These are phyloP conservation scores for Scedosporium dehoogii DNA, from an alignment of 2,329 filamentous ascomycete species.

Conservation along the genomic window DNA sequence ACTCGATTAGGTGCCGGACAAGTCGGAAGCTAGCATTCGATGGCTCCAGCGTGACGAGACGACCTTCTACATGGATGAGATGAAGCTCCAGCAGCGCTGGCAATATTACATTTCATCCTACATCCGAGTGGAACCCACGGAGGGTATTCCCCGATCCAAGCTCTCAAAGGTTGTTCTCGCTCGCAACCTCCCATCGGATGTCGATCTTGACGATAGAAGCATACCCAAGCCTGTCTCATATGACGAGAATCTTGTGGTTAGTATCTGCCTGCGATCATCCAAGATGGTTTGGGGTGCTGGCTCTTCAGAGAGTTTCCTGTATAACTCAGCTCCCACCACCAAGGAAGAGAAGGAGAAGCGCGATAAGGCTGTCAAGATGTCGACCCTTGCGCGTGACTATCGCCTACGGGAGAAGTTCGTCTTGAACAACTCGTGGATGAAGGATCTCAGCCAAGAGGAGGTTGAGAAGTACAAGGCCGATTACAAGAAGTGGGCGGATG, in stretches of 20 bases:
- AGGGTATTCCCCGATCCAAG: slow-evolving; percentile 57
- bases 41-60: slow-evolving; percentile 59
- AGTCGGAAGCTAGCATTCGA: slow-evolving; percentile 61
- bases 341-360: slow-evolving; percentile 51
- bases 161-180: slow-evolving; percentile 61
- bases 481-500: slow-evolving; percentile 43
- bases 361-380: slow-evolving; percentile 40
- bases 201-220: slow-evolving; percentile 53
- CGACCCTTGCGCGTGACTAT: slow-evolving; percentile 53
- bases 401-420: slow-evolving; percentile 73
- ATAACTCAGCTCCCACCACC: slow-evolving; percentile 57
- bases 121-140: slow-evolving; percentile 79
- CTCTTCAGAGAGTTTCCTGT: slow-evolving; percentile 62
- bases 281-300: slow-evolving; percentile 68
- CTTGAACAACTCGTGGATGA: slow-evolving; percentile 70
- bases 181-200: slow-evolving; percentile 58
- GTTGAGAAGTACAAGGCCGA: slow-evolving; percentile 65
- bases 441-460: slow-evolving; percentile 68
- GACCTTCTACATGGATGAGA: slow-evolving; percentile 80
- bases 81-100: slow-evolving; percentile 77
- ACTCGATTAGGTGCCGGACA: slow-evolving; percentile 47
- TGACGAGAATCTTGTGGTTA: slow-evolving; percentile 58
- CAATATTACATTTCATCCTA: slow-evolving; percentile 93
- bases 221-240: slow-evolving; percentile 52
- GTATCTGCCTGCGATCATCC: slow-evolving; percentile 68